Evolutionary conservation across 768 basidiomycete genomes (phyloP).

Genomic region (Tricholoma hemisulphureum): DNA sequence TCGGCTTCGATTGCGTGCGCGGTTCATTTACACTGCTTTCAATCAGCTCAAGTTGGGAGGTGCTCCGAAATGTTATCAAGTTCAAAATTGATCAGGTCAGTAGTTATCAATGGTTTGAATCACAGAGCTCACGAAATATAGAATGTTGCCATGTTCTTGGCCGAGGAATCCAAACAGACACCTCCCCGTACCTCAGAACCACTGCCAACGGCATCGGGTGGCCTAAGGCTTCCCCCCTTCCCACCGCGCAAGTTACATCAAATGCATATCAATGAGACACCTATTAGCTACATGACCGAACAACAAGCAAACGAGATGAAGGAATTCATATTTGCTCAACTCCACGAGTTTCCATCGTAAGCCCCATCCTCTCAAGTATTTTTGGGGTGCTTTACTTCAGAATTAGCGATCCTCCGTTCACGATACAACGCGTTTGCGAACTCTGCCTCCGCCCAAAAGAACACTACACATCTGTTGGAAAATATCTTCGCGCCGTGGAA

Average conservation of each 20-base stretch:
- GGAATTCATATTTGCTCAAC: constrained; percentile 53
- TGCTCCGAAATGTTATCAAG: constrained; percentile 71
- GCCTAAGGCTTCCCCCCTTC: constrained; percentile 72
- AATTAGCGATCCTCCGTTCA: constrained; percentile 69
- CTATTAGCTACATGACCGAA: constrained; percentile 57
- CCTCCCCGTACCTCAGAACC: constrained; percentile 43
- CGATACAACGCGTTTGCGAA: constrained; percentile 87
- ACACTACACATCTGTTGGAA: constrained; percentile 77
- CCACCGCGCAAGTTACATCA: constrained; percentile 54
- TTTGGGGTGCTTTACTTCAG: constrained; percentile 4
- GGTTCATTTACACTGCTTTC: constrained; percentile 11
- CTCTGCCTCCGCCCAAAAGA: constrained; percentile 65
- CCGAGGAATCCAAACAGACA: constrained; percentile 35
- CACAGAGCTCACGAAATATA: constrained; percentile 22
- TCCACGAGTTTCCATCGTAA: constrained; percentile 77
- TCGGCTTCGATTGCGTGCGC: constrained; percentile 3
- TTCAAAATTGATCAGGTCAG: constrained; percentile 64
- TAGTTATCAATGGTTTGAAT: constrained; percentile 13
- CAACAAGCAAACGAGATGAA: constrained; percentile 61
- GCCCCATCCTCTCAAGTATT: constrained; percentile 21
- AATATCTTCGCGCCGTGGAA: constrained; percentile 86
- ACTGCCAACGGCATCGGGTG: constrained; percentile 49
- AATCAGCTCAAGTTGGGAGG: constrained; percentile 64
- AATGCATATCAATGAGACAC: constrained; percentile 49
- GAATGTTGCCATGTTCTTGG: constrained; percentile 53